Evolutionary conservation across 306 rosid genomes (phyloP).

Genomic region (Ochetophila trinervis): DNA sequence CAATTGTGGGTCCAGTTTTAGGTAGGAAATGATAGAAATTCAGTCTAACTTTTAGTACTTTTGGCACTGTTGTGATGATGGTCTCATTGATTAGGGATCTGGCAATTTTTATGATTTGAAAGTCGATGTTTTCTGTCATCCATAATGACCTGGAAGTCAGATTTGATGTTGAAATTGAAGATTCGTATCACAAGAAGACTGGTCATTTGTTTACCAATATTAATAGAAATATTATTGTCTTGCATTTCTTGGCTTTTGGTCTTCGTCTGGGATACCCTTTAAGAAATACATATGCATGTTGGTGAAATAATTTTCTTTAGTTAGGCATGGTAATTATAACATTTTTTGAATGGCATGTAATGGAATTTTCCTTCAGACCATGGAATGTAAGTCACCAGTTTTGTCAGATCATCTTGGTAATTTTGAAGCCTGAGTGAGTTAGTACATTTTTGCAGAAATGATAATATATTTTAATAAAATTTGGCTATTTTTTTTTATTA

Average conservation of each 20-base stretch:
- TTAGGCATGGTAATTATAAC: too few species aligned
- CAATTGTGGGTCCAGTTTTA: neutral
- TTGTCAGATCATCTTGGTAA: too few species aligned
- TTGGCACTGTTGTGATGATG: neutral
- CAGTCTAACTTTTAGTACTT: neutral
- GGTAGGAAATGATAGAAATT: neutral
- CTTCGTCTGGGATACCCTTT: too few species aligned
- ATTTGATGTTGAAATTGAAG: neutral
- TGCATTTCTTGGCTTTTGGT: too few species aligned
- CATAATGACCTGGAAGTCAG: neutral
- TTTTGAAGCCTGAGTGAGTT: neutral
- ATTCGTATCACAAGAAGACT: too few species aligned
- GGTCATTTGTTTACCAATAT: neutral
- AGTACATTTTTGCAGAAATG: conserved; percentile 54
- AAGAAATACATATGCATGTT: too few species aligned
- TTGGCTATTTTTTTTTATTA: too few species aligned
- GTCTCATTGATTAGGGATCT: neutral
- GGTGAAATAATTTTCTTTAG: too few species aligned
- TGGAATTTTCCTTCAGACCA: too few species aligned
- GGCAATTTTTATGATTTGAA: neutral
- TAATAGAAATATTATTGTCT: neutral
- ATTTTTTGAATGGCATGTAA: too few species aligned
- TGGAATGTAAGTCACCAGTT: too few species aligned
- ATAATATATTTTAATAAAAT: too few species aligned
- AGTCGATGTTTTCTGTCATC: neutral